These are phyloP conservation scores for Neophaeococcomyces aloes DNA, from an alignment of 2,329 filamentous ascomycete genomes.

Conservation along the genomic window DNA sequence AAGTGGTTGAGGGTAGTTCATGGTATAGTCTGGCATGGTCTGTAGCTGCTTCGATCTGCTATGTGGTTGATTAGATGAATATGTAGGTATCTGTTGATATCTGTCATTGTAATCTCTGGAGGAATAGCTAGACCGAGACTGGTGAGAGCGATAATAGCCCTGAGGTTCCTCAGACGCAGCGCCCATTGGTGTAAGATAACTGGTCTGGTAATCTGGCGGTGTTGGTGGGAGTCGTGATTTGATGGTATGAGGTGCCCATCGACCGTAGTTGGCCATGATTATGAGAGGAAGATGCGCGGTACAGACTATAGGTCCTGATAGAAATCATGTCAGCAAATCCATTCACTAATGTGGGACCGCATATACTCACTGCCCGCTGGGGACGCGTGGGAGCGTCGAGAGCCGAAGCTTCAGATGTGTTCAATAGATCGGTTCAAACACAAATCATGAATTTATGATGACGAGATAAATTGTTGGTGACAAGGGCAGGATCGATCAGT, in stretches of 20 bases:
- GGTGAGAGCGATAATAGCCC: conserved; percentile 29
- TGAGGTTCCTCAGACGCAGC: conserved; percentile 15
- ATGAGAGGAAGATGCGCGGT: conserved; percentile 1
- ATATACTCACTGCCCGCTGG: conserved; percentile 16
- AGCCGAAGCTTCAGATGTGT: conserved; percentile 7
- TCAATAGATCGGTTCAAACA: background rate
- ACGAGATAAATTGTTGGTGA: background rate
- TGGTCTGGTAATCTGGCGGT: conserved; percentile 21
- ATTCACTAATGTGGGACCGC: background rate
- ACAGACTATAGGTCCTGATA: conserved; percentile 1
- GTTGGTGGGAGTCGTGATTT: conserved; percentile 20
- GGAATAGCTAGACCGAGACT: conserved; percentile 33
- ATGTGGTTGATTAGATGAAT: conserved; percentile 21
- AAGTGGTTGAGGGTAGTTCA: conserved; percentile 13
- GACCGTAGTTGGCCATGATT: conserved; percentile 21
- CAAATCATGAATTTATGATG: background rate
- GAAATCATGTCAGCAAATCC: background rate
- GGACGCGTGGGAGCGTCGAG: conserved; percentile 15
- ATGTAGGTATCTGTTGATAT: conserved; percentile 35
- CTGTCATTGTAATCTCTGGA: conserved; percentile 37
- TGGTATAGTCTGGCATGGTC: conserved; percentile 1
- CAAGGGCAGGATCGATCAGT: background rate
- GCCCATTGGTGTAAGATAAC: conserved; percentile 20
- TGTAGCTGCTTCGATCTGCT: conserved; percentile 6
- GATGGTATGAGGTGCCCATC: conserved; percentile 19